Conservation (phyloP, 2,329 filamentous ascomycete genomes). For the Botrytis porri region DNA sequence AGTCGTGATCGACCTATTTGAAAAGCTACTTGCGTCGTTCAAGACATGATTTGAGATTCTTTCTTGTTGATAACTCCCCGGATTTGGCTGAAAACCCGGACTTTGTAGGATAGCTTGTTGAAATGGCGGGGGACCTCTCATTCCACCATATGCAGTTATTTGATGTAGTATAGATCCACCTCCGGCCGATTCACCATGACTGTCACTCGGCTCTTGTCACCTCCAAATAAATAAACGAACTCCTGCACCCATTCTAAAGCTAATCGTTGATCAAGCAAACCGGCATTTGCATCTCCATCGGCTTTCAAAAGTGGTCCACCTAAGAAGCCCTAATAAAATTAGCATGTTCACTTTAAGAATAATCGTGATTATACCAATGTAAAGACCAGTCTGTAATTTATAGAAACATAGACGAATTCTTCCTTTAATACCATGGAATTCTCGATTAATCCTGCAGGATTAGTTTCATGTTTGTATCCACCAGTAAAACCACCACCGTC, state of each 20-base stretch:
- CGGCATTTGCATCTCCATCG: constrained; percentile 35
- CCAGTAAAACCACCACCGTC: constrained; percentile 44
- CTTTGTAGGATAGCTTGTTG: constrained; percentile 40
- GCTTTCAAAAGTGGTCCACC: constrained; percentile 47
- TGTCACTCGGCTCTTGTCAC: constrained; percentile 49
- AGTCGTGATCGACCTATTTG: neutral
- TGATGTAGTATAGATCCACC: constrained; percentile 54
- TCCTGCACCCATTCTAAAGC: constrained; percentile 43
- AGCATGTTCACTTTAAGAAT: neutral
- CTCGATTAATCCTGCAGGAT: constrained; percentile 42
- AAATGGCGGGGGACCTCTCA: constrained; percentile 40
- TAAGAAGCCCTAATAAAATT: constrained; percentile 28
- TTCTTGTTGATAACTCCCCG: neutral
- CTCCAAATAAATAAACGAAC: constrained; percentile 56
- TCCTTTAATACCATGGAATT: constrained; percentile 31
- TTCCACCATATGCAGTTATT: constrained; percentile 50
- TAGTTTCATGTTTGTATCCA: constrained; percentile 41
- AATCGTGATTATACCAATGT: constrained; percentile 24
- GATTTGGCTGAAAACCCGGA: constrained; percentile 26
- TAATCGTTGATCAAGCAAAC: constrained; percentile 52
- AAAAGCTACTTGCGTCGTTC: neutral
- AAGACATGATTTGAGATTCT: neutral
- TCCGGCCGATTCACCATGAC: constrained; percentile 50
- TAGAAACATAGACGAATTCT: constrained; percentile 38
- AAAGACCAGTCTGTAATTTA: constrained; percentile 37